Conservation (phyloP, 2,329 filamentous ascomycete genomes). For the Proliferodiscus dingleyae region DNA sequence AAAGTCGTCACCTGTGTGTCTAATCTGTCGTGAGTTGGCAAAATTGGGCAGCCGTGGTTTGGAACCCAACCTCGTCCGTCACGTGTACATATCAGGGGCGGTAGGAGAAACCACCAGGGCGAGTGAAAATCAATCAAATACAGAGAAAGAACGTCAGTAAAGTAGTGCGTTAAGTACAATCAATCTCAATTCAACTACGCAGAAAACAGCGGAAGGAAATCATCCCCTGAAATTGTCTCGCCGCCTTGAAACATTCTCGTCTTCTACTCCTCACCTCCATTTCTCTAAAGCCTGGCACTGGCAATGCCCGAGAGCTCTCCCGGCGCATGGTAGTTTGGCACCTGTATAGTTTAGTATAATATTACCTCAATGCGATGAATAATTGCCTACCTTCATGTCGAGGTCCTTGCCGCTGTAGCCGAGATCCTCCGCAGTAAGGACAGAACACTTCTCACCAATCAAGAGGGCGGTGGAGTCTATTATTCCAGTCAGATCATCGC, state of each 20-base stretch:
- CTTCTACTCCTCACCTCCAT: not conserved
- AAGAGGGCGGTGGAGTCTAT: constrained; percentile 49
- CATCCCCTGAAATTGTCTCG: not conserved
- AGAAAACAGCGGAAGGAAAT: not conserved
- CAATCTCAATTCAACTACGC: no score
- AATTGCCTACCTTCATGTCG: constrained; percentile 63
- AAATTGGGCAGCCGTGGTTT: no score
- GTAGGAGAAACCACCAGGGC: no score
- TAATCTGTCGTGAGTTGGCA: no score
- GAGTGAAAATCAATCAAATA: no score
- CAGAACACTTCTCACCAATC: constrained; percentile 38
- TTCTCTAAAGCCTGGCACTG: constrained; percentile 16
- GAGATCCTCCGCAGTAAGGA: constrained; percentile 37
- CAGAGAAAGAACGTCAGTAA: no score
- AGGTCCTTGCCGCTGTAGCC: constrained; percentile 54
- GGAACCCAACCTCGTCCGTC: no score
- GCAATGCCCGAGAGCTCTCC: constrained; percentile 35
- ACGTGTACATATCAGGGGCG: no score
- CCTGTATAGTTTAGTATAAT: not conserved
- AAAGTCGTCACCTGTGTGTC: no score
- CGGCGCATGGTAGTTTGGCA: constrained; percentile 57
- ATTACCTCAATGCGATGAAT: not conserved
- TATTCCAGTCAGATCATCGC: constrained; percentile 34
- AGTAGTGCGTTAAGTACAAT: no score
- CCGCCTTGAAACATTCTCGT: not conserved